Base-by-base conservation (phyloP, 768 basidiomycete species). In the Roridomyces roridus region DNA sequence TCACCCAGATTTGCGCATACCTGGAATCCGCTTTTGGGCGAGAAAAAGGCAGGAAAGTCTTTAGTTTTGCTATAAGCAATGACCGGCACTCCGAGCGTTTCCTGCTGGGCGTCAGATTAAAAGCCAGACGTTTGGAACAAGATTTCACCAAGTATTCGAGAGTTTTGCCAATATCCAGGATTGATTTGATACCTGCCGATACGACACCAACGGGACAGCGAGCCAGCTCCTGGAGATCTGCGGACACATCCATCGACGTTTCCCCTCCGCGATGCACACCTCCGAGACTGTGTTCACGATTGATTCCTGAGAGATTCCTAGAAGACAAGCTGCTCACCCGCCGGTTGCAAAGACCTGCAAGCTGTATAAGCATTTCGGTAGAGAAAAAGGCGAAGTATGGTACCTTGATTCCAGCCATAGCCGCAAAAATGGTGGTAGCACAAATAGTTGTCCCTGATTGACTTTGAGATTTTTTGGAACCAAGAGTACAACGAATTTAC, bases 21-120 rank as follows among this genome's bases (percentile, higher is more conserved):
- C 77, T 90, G 78, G 68, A 88, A 87, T 1, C 96, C 96, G 60
- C 93, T 95, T 46, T 77, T 78, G 17, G 90, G 88, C 12, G 86
- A 84, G 70, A 94, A 99, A 76, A 99, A 99, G 0, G 96, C 97
- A 2, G 97, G 97, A 64, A 98, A 98, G 63, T 95, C 91, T 17
- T 82, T 77, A 0, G 87, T 85, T 41, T 82, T 66, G 1, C 86
- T 85, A 64, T 91, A 96, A 0, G 92, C 84, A 5, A 96, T 70
- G 1, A 97, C 95, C 2, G 94, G 93, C 12, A 98, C 94, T 3
- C 96, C 96, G 34, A 96, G 84, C 0, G 96, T 96, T 85, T 98
- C 96, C 94, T 96, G 60, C 15, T 10, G 31, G 3, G 31, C 31
- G 31, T 34, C 31, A 24, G 54, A 34, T 31, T 12, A 31, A 17